phyloP scores from a whole-genome alignment of 2,329 filamentous ascomycete species.

The Pseudogymnoascus sp. region DNA sequence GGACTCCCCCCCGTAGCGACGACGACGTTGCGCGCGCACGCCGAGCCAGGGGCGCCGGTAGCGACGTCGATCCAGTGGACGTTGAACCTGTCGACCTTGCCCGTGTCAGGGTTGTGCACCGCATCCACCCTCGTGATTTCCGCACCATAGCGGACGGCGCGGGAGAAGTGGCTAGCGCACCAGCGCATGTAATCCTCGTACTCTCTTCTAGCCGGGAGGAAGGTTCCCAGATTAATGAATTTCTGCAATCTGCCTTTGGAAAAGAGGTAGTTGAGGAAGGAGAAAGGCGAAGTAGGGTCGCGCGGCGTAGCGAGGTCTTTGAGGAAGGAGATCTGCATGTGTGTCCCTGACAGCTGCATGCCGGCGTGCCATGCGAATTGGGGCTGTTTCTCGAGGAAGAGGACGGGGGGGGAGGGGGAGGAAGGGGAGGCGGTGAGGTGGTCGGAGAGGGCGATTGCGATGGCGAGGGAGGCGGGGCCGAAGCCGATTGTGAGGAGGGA shows the following conservation, averaged over 20 bases:
- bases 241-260: conserved; percentile 69
- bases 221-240: conserved; percentile 83
- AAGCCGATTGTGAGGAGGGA: conserved; percentile 79
- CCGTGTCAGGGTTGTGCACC: not conserved
- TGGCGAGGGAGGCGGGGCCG: conserved; percentile 79
- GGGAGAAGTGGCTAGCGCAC: conserved; percentile 65
- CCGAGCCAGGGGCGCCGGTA: not conserved
- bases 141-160: conserved; percentile 52
- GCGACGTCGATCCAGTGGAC: not conserved
- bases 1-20: conserved; percentile 59
- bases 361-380: conserved; percentile 85
- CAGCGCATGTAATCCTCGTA: conserved; percentile 93
- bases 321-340: conserved; percentile 95
- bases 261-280: conserved; percentile 91
- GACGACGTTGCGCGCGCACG: conserved; percentile 42
- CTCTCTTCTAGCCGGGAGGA: conserved; percentile 74
- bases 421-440: conserved; percentile 42
- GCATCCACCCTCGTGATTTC: conserved; percentile 44
- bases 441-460: conserved; percentile 85
- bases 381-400: conserved; percentile 77
- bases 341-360: conserved; percentile 84
- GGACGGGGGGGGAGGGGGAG: conserved; percentile 47
- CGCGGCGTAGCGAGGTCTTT: conserved; percentile 87
- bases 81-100: not conserved
- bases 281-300: conserved; percentile 80